Base-by-base conservation (phyloP, 441 rosid genomes). In the Euphorbia neoarborescens region DNA sequence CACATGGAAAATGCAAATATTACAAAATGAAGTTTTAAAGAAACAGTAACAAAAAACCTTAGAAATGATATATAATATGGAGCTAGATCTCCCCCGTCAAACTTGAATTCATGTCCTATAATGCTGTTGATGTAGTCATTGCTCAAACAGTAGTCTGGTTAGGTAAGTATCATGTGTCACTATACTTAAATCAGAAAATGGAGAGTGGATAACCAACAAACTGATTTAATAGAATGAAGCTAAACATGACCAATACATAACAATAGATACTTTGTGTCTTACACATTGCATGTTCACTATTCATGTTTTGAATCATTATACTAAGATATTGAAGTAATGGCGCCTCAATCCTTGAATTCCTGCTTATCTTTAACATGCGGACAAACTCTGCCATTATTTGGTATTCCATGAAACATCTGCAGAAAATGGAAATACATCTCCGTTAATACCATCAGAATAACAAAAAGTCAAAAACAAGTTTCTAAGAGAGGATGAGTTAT, bases 301-400 rank as follows among this genome's bases (percentile, higher is more conserved):
- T 82, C 78, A 87, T 76, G 84, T 88, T 89, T 73, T 89, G 95
- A 72, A 86, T 80, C 90, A 89, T 82, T 78, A 87, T 86, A 76
- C 95, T 89, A 61, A 86, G 80, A 74, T 86, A 86, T 80, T 87
- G 95, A 68, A 89, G 89, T 68, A 87, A 76, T 0, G 86, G 84
- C 14, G 85, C 88, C 83, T 84, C 87, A 40, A 85, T 86, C 71
- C 82, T 79, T 65, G 92, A 81, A 72, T 73, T 82, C 67, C 64
- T 71, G 70, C 84, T 57, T 32, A 83, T 85, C 80, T 73, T 87
- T 70, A 89, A 73, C 34, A 87, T 22, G 35, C 90, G 84, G 42
- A 86, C 84, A 84, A 87, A 89, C 81, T 87, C 92, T 8, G 89
- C 83, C 79, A 87, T 71, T 46, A 87, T 89, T 82, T 89, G 92